Evolutionary conservation across 805 yeast genomes (phyloP).

Genomic region (Wickerhamomyces chaumierensis): DNA sequence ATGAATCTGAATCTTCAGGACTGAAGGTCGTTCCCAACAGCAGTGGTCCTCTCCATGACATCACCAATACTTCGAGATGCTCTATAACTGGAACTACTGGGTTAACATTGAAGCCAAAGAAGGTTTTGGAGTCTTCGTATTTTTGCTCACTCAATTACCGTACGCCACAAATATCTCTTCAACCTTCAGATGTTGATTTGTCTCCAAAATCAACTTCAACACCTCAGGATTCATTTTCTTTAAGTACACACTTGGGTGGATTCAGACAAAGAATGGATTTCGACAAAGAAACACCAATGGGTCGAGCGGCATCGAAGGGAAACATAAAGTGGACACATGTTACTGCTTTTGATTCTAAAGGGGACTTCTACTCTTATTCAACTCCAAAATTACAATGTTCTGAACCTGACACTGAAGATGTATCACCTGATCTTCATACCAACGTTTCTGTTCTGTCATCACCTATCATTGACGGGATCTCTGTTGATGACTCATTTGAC

Average conservation of each 20-base stretch:
- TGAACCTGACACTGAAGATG: background rate
- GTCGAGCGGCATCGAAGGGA: no score
- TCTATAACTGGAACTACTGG: background rate
- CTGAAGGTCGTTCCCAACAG: background rate
- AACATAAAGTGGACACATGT: background rate
- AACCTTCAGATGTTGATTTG: slow-evolving; percentile 17
- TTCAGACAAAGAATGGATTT: background rate
- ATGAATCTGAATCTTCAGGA: no score
- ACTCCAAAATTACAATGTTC: slow-evolving; percentile 5
- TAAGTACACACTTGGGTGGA: background rate
- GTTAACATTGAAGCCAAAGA: background rate
- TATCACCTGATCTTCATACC: background rate
- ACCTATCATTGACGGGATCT: background rate
- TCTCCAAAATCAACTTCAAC: slow-evolving; percentile 19
- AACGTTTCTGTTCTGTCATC: slow-evolving; percentile 1
- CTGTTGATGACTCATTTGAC: background rate
- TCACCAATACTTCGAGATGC: background rate
- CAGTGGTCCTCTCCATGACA: background rate
- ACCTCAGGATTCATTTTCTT: slow-evolving; percentile 7
- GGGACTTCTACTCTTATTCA: background rate
- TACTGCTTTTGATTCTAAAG: no score
- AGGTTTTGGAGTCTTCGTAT: background rate
- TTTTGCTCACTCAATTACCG: background rate
- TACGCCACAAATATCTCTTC: slow-evolving; percentile 9
- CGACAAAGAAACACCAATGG: background rate